Evolutionary conservation across 2,329 filamentous ascomycete genomes (phyloP), one percentile per base, ranked within the genome.

Genomic region (Alternaria sp.): DNA sequence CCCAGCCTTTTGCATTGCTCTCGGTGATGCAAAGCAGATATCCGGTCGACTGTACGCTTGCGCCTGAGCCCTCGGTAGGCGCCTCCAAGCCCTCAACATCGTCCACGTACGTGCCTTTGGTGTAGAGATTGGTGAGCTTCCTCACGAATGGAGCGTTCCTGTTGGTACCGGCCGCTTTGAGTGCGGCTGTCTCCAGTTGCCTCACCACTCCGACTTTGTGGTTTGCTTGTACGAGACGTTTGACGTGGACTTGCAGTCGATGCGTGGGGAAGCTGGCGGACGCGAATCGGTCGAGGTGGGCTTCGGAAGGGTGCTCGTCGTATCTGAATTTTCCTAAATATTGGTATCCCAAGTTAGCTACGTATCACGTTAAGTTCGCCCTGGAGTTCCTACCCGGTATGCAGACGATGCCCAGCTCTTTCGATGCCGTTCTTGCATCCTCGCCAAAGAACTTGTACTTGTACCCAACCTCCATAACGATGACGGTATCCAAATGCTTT

Each of bases 391-490:
- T 36, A 52, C 49, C 96, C 0, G 96, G 95, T 71, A 99, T 97
- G 78, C 96, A 99, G 43, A 99, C 91, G 70, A 99, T 97, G 63
- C 93, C 92, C 52, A 99, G 85, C 77, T 95, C 93, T 79, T 95
- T 97, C 12, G 94, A 92, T 5, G 95, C 96, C 57, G 89, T 88
- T 57, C 93, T 88, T 9, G 96, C 96, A 82, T 99, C 96, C 74
- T 98, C 95, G 11, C 96, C 96, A 76, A 97, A 97, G 83, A 99
- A 97, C 32, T 92, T 90, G 81, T 97, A 99, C 78, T 99, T 99
- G 83, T 99, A 99, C 54, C 96, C 96, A 9, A 98, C 96, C 78
- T 99, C 95, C 56, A 98, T 90, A 12, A 98, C 91, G 57, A 99
- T 85, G 19, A 99, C 74, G 0, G 95, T 96, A 76, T 98, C 96